Base-by-base conservation (phyloP, 345 rosid species). In the Hirschfeldia incana region DNA sequence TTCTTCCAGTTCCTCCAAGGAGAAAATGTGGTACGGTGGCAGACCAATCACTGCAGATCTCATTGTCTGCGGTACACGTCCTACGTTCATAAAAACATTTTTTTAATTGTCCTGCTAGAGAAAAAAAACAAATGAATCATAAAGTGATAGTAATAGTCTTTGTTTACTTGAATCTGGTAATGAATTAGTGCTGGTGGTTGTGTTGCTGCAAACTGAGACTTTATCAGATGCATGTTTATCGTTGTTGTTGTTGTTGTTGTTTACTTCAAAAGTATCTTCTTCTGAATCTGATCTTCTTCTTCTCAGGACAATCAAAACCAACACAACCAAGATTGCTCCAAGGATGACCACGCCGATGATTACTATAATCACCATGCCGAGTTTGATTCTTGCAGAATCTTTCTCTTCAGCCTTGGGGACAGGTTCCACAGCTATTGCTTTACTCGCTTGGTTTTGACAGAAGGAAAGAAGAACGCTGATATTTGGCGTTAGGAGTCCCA, bases 21-120 rank as follows among this genome's bases (percentile, higher is more conserved):
- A 83, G 87, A 88, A 92, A 65, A 83, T 85, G 0, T 86, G 87
- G 75, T 89, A 92, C 0, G 92, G 89, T 21, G 90, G 87, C n/a
- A 94, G 90, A 60, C 98, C 97, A 6, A 94, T 87, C 27, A 91
- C 91, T 34, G 89, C 91, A 12, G 90, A 86, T 76, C 94, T 89
- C 98, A 92, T 90, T 44, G 92, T 89, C 63, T 88, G 94, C 1
- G 95, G 95, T 80, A 90, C 93, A 39, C 92, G 88, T 78, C 91
- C 98, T 94, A 81, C 75, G 65, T 34, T 76, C 46, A 0, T 55
- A 85, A 65, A 70, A 33, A 33, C 30, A 51, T 32, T 36, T 15
- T 29, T 46, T 69, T 16, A 49, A 53, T 63, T 5, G 2, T 53
- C 16, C 10, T 53, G 26, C 59, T 16, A 2, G 27, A 53, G 42